Conservation (phyloP, 2,329 filamentous ascomycete species). For the Herpotrichia juniperi region DNA sequence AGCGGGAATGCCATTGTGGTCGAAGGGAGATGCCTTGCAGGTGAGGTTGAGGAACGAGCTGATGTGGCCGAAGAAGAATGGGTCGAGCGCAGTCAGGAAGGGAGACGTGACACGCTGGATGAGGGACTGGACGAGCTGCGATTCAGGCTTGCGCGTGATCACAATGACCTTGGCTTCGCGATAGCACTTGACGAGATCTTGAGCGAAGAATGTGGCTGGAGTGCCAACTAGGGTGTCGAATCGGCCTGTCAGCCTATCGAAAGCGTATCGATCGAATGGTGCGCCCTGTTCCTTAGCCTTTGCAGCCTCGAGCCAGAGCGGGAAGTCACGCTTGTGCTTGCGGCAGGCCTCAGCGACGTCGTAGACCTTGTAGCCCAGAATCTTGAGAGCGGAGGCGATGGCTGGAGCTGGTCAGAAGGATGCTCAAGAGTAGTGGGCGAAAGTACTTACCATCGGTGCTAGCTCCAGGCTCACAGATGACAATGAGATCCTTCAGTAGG, state of each 20-base stretch:
- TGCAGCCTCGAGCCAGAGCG: constrained; percentile 43
- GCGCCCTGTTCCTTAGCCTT: constrained; percentile 34
- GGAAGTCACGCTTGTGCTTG: constrained; percentile 37
- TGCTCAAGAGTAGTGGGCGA: not conserved
- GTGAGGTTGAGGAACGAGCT: not conserved
- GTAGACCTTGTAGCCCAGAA: constrained; percentile 37
- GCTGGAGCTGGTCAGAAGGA: constrained; percentile 16
- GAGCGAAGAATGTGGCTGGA: constrained; percentile 16
- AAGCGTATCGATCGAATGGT: constrained; percentile 37
- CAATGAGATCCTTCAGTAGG: constrained; percentile 37
- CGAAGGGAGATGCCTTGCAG: not conserved
- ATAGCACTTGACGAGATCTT: constrained; percentile 23
- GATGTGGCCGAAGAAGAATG: not conserved
- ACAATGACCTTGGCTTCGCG: constrained; percentile 26
- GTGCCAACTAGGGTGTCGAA: constrained; percentile 30
- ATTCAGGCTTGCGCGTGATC: constrained; percentile 8
- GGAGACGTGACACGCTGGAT: not conserved
- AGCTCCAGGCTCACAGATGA: constrained; percentile 41
- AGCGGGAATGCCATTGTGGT: not conserved
- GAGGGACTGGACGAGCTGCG: not conserved
- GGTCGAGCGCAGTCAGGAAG: not conserved
- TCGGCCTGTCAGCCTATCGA: constrained; percentile 43
- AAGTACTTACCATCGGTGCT: constrained; percentile 35
- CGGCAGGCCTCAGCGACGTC: constrained; percentile 45
- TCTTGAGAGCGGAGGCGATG: constrained; percentile 35